A percentile compares a stretch with the other conserved stretches of the same genome.
Evolutionary conservation across 257 asterid species (phyloP).

Genomic region (Gynochthodes officinalis): DNA sequence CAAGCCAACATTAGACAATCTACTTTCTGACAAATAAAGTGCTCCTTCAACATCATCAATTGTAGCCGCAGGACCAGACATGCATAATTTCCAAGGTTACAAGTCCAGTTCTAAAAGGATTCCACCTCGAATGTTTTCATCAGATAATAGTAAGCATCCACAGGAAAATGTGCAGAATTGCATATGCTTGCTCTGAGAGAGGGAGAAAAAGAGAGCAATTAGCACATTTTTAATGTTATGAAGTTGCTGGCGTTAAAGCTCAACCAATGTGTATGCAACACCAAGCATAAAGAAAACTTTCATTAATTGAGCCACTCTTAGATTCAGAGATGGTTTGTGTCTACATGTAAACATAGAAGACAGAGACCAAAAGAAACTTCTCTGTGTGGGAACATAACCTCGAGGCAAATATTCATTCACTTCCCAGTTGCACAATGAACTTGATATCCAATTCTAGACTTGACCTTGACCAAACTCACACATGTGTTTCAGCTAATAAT

Average conservation of each 20-base stretch:
- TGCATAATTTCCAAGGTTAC: constrained; percentile 61
- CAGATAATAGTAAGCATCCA: constrained; percentile 20
- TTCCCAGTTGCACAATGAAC: not conserved
- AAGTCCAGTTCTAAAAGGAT: constrained; percentile 31
- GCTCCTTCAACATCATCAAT: constrained; percentile 46
- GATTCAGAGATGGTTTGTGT: too few relatives aligned
- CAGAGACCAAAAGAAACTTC: not conserved
- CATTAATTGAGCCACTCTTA: too few relatives aligned
- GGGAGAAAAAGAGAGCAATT: not conserved
- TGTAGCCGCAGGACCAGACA: constrained; percentile 84
- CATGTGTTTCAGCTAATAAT: not conserved
- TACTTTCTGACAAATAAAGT: constrained; percentile 54
- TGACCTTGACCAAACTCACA: not conserved
- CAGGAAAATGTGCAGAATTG: not conserved
- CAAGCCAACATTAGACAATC: constrained; percentile 47
- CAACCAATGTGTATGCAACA: not conserved
- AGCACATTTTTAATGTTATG: not conserved
- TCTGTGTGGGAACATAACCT: not conserved
- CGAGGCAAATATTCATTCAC: not conserved
- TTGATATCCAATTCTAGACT: not conserved
- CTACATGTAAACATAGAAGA: not conserved
- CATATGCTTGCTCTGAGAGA: constrained; percentile 5
- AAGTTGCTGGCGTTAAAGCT: not conserved
- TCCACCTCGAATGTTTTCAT: constrained; percentile 28
- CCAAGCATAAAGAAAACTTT: not conserved